phyloP scores from a whole-genome alignment of 2,329 filamentous ascomycete genomes.

The Stagonosporopsis cucurbitacearum region DNA sequence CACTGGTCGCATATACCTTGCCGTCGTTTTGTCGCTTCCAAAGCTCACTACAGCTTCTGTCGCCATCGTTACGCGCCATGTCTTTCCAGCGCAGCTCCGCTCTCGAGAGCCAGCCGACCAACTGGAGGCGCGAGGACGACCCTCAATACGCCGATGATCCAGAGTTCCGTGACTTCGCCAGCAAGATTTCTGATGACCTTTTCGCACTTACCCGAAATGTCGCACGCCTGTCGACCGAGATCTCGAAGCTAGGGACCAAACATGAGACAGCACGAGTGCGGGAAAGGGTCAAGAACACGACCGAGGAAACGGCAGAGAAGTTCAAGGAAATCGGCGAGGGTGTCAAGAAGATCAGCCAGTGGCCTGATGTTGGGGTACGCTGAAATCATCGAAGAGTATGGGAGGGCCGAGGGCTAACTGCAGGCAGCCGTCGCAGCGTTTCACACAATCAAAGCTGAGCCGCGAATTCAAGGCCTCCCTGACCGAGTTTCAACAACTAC shows the following conservation, averaged over 20 bases:
- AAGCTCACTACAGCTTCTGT: neutral
- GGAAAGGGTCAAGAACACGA: constrained; percentile 84
- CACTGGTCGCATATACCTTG: constrained; percentile 12
- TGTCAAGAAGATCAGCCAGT: constrained; percentile 88
- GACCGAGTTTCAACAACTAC: constrained; percentile 90
- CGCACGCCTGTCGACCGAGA: constrained; percentile 80
- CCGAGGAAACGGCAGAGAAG: constrained; percentile 83
- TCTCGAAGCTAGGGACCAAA: constrained; percentile 84
- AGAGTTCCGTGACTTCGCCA: constrained; percentile 83
- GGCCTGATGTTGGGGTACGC: constrained; percentile 74
- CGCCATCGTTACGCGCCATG: constrained; percentile 61
- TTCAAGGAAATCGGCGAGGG: constrained; percentile 95
- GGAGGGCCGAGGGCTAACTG: constrained; percentile 26
- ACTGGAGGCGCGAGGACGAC: constrained; percentile 71
- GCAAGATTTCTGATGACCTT: constrained; percentile 83
- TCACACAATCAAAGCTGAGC: constrained; percentile 92
- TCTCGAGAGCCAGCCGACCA: constrained; percentile 79
- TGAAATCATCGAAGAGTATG: neutral
- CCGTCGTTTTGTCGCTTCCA: neutral
- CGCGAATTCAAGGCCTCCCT: constrained; percentile 90
- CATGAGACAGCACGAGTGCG: constrained; percentile 90
- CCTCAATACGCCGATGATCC: constrained; percentile 87
- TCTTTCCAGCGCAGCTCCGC: constrained; percentile 88
- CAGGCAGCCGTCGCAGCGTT: constrained; percentile 85
- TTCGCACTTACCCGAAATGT: constrained; percentile 91